These are phyloP conservation scores for Tuber umbilicatum DNA, from an alignment of 495 filamentous ascomycete genomes.

Conservation along the genomic window DNA sequence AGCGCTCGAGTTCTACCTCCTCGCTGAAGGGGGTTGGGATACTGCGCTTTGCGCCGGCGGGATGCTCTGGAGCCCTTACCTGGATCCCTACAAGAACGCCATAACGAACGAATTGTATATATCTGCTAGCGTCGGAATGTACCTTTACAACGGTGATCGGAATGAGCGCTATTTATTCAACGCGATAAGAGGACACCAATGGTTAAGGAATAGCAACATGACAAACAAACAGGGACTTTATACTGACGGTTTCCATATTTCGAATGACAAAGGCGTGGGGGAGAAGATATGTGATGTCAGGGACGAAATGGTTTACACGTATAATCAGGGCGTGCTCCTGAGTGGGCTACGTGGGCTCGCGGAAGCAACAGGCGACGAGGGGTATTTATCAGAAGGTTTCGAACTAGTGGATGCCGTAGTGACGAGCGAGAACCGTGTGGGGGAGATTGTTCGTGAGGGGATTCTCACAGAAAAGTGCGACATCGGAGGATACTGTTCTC, in stretches of 20 bases:
- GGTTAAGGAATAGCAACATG: constrained; percentile 76
- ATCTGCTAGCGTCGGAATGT: constrained; percentile 79
- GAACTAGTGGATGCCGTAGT: constrained; percentile 47
- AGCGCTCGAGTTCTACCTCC: constrained; percentile 80
- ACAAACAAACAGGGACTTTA: constrained; percentile 71
- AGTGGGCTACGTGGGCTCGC: constrained; percentile 76
- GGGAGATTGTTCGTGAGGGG: constrained; percentile 69
- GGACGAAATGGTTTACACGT: constrained; percentile 87
- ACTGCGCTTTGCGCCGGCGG: constrained; percentile 74
- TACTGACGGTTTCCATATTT: constrained; percentile 86
- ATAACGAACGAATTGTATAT: constrained; percentile 94
- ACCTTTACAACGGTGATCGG: constrained; percentile 71
- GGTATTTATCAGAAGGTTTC: constrained; percentile 75
- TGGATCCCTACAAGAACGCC: constrained; percentile 89
- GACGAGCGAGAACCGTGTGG: constrained; percentile 37
- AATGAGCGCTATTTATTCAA: constrained; percentile 61
- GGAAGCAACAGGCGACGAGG: constrained; percentile 58
- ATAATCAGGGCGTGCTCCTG: constrained; percentile 94
- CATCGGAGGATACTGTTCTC: constrained; percentile 63
- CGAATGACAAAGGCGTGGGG: constrained; percentile 42
- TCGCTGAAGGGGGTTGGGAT: constrained; percentile 76
- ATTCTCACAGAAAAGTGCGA: constrained; percentile 85
- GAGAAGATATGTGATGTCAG: constrained; percentile 66
- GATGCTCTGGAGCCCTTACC: constrained; percentile 83
- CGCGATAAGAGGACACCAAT: constrained; percentile 71